Conservation (phyloP, 768 basidiomycete genomes). For the Pisolithus tinctorius region DNA sequence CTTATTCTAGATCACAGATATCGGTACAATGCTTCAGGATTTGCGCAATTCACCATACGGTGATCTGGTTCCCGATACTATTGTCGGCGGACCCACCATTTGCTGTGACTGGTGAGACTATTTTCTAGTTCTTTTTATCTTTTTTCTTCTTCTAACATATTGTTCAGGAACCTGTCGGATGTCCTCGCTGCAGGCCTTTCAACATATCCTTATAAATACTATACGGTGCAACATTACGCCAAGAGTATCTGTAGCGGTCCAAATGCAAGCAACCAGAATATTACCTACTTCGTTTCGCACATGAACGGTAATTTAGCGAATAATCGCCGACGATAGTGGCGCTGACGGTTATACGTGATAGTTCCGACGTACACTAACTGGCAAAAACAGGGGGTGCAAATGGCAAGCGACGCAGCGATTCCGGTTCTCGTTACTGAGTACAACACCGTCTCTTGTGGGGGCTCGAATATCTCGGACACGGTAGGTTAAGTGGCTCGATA, state of each 20-base stretch:
- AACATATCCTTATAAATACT: conserved; percentile 27
- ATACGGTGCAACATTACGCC: conserved; percentile 31
- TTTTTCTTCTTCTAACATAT: not conserved
- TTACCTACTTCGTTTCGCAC: conserved; percentile 29
- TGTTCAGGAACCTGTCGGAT: conserved; percentile 23
- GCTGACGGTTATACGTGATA: conserved; percentile 1
- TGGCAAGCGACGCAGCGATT: conserved; percentile 17
- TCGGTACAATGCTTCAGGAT: conserved; percentile 20
- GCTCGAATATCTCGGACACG: conserved; percentile 29
- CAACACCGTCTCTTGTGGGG: conserved; percentile 33
- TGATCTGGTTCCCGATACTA: conserved; percentile 9
- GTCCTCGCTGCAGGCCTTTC: conserved; percentile 26
- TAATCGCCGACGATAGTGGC: not conserved
- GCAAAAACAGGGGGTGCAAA: conserved; percentile 23
- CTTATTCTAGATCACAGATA: conserved; percentile 22
- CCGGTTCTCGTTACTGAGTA: conserved; percentile 31
- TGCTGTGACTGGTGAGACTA: conserved; percentile 24
- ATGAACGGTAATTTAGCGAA: conserved; percentile 22
- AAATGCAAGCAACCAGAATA: conserved; percentile 27
- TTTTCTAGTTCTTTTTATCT: not conserved
- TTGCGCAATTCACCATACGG: conserved; percentile 15
- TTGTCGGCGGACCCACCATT: conserved; percentile 27
- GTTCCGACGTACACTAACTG: conserved; percentile 25
- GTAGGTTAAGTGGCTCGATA: conserved; percentile 10
- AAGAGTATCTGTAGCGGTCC: conserved; percentile 25